Evolutionary conservation across 2,329 filamentous ascomycete species (phyloP).

Genomic region (Emergomyces africanus): DNA sequence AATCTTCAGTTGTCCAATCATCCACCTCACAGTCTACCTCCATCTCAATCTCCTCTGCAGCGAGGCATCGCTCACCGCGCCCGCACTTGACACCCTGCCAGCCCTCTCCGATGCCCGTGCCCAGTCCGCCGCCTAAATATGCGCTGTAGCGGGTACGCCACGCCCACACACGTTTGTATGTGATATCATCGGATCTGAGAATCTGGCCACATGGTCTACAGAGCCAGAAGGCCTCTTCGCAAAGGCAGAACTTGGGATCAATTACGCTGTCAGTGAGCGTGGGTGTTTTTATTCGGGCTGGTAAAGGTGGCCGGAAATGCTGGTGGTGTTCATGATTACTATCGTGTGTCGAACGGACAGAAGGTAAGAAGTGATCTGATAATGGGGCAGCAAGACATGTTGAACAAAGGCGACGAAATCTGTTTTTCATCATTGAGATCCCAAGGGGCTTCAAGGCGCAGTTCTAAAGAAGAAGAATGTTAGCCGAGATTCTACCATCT

Average conservation of each 20-base stretch:
- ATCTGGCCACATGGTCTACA: conserved; percentile 71
- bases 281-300: conserved; percentile 20
- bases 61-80: conserved; percentile 62
- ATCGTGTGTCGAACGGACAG: conserved; percentile 13
- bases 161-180: conserved; percentile 61
- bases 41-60: conserved; percentile 62
- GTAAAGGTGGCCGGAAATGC: conserved; percentile 2
- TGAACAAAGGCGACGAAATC: conserved; percentile 70
- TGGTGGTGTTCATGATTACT: not conserved
- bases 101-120: conserved; percentile 78
- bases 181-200: conserved; percentile 45
- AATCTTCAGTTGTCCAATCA: conserved; percentile 44
- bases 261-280: conserved; percentile 36
- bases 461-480: conserved; percentile 46
- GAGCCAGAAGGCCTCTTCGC: conserved; percentile 55
- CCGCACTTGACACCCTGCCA: conserved; percentile 82
- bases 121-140: conserved; percentile 64
- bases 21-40: conserved; percentile 80
- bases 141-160: conserved; percentile 76
- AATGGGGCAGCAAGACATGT: conserved; percentile 63
- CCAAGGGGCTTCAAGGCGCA: conserved; percentile 76
- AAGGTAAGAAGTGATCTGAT: conserved; percentile 16
- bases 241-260: conserved; percentile 46
- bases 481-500: not conserved
- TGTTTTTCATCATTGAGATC: conserved; percentile 51